Evolutionary conservation across 2,329 filamentous ascomycete species (phyloP).

Genomic region (Magnaporthales sp.): DNA sequence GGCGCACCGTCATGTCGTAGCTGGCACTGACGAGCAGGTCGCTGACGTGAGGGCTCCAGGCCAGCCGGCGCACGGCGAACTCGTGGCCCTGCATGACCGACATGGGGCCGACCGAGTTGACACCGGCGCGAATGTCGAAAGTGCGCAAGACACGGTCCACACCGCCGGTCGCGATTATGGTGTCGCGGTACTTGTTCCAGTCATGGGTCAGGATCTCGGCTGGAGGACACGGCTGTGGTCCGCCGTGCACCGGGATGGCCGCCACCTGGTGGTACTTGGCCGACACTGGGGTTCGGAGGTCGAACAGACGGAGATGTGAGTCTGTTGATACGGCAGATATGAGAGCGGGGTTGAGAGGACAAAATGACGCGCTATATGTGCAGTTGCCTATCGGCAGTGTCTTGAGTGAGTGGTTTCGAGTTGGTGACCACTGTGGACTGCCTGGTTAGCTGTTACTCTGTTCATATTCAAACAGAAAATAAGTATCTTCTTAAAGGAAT

Average conservation of each 20-base stretch:
- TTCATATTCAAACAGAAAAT: not conserved
- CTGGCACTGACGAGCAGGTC: conserved; percentile 82
- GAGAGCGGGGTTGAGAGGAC: conserved; percentile 76
- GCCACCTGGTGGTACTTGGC: conserved; percentile 81
- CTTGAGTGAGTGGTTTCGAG: conserved; percentile 61
- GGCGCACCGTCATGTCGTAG: conserved; percentile 95
- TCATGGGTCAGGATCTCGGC: conserved; percentile 88
- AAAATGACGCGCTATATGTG: conserved; percentile 89
- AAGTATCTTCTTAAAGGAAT: not conserved
- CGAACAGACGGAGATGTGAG: conserved; percentile 82
- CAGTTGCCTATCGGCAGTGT: conserved; percentile 89
- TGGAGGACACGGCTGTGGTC: conserved; percentile 41
- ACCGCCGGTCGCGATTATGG: conserved; percentile 76
- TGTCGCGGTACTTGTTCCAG: conserved; percentile 96
- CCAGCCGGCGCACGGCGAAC: conserved; percentile 77
- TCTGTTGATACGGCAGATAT: conserved; percentile 85
- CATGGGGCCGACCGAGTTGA: conserved; percentile 46
- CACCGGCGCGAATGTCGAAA: conserved; percentile 70
- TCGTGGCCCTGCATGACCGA: conserved; percentile 75
- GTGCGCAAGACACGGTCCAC: conserved; percentile 82
- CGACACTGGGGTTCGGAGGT: conserved; percentile 77
- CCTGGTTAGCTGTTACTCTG: not conserved
- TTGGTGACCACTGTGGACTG: conserved; percentile 66
- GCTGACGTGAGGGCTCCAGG: conserved; percentile 90
- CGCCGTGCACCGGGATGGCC: conserved; percentile 69